Base-by-base conservation (phyloP, 176 grass and related monocot genomes). In the Elymus sibiricus region DNA sequence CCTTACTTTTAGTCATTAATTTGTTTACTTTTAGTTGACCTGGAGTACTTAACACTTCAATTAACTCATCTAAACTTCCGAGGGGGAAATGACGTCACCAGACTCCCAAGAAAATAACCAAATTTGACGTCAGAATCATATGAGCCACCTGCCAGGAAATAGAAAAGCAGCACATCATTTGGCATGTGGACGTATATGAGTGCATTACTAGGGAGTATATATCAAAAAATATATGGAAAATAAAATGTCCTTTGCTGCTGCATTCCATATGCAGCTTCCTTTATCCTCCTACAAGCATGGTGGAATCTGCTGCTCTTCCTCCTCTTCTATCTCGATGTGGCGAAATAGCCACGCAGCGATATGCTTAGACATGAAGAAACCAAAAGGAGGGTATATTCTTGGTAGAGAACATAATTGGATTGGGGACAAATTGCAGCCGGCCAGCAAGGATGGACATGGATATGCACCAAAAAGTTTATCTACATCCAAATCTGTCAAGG, bases 301-400 rank as follows among this genome's bases (percentile, higher is more conserved):
- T 53, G 51, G 83, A 82, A 71, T 64, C 16, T 40, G 31, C 1
- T 70, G 19, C n/a, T 47, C 13, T 74, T 6, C 29, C 28, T 67
- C n/a, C 13, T 27, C 12, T n/a, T 24, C 9, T 25, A 0, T 11
- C 7, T 21, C 1, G 56, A 7, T 43, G 7, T 42, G 37, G 21
- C 12, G 5, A 72, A 26, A 15, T 71, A 47, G 22, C 2, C 38
- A 43, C 78, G 24, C 37, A 11, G n/a, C 49, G 19, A 4, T 11
- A 40, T 27, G 28, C 64, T 82, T 90, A 19, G 34, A 10, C 88
- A 28, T 37, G 22, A 89, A 69, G 37, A 39, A 31, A n/a, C 34
- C 4, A 4, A 44, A 34, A 5, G 1, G n/a, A 7, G 64, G 6
- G 82, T 21, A 51, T 11, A 62, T 89, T 82, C 61, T 87, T 35